These are phyloP conservation scores for Leptosphaerulina australis DNA, from an alignment of 2,329 filamentous ascomycete genomes.

Conservation along the genomic window DNA sequence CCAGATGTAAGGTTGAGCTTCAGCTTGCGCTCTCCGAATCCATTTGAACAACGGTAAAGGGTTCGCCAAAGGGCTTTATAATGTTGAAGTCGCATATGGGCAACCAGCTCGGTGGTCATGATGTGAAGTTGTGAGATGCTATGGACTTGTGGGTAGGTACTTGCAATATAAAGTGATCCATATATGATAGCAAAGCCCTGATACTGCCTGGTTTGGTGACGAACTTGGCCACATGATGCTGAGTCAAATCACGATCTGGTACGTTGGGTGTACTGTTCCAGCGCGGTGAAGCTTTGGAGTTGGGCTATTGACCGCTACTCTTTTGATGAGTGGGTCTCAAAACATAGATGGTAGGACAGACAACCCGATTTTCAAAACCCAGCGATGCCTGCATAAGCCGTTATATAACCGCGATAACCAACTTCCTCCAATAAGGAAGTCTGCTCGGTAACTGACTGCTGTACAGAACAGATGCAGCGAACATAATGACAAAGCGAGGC, in stretches of 20 bases:
- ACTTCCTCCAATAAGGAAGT: not conserved
- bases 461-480: not conserved
- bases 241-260: slow-evolving; percentile 11
- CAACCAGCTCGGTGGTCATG: slow-evolving; percentile 16
- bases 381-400: not conserved
- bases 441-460: no score
- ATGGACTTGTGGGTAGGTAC: not conserved
- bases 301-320: slow-evolving; percentile 19
- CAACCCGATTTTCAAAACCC: no score
- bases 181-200: not conserved
- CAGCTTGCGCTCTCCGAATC: slow-evolving; percentile 17
- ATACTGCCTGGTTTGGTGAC: slow-evolving; percentile 9
- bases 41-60: slow-evolving; percentile 13
- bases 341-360: slow-evolving; percentile 9
- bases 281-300: slow-evolving; percentile 14
- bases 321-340: slow-evolving; percentile 8
- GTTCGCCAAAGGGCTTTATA: slow-evolving; percentile 14
- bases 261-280: slow-evolving; percentile 6
- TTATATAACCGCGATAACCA: not conserved
- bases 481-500: slow-evolving; percentile 2
- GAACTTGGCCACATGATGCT: not conserved
- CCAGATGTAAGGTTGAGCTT: slow-evolving; percentile 18
- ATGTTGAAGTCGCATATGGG: slow-evolving; percentile 15
- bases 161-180: slow-evolving; percentile 3
- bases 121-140: slow-evolving; percentile 1